Evolutionary conservation across 306 rosid species (phyloP).

Genomic region (Glycine latifolia): DNA sequence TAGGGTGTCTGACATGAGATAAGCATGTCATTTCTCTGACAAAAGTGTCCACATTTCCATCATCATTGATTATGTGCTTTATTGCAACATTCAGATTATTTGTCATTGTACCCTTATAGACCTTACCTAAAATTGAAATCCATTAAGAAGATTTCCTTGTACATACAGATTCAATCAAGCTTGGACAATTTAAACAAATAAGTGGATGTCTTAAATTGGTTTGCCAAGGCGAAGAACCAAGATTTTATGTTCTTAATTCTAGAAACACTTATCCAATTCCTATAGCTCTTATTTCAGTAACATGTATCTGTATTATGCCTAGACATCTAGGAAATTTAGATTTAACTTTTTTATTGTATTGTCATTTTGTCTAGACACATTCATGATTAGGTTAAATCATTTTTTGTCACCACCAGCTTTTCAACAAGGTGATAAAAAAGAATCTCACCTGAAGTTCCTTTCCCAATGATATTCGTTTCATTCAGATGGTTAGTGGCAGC

Average conservation of each 20-base stretch:
- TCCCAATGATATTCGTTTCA: no score
- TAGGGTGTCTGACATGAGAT: slow-evolving; percentile 64
- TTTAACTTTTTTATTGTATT: no score
- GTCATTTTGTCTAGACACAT: no score
- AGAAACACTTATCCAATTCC: neutral
- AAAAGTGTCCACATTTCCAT: slow-evolving; percentile 65
- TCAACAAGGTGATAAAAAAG: no score
- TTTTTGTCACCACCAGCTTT: no score
- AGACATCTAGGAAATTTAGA: no score
- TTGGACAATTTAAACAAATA: slow-evolving; percentile 4
- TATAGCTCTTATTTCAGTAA: no score
- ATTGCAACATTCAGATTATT: slow-evolving; percentile 63
- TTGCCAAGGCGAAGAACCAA: neutral
- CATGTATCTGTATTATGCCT: no score
- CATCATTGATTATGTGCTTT: slow-evolving; percentile 70
- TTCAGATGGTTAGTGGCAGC: no score
- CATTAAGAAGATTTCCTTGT: slow-evolving; percentile 1
- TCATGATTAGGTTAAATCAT: no score
- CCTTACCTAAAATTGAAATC: slow-evolving; percentile 57
- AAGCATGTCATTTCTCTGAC: slow-evolving; percentile 64
- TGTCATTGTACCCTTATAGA: slow-evolving; percentile 59
- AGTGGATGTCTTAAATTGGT: slow-evolving; percentile 1
- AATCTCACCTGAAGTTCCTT: no score
- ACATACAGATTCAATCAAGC: neutral
- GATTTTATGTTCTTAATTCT: neutral